Evolutionary conservation across 1,139 yeast genomes (phyloP).

Genomic region (Kodamaea sp.): DNA sequence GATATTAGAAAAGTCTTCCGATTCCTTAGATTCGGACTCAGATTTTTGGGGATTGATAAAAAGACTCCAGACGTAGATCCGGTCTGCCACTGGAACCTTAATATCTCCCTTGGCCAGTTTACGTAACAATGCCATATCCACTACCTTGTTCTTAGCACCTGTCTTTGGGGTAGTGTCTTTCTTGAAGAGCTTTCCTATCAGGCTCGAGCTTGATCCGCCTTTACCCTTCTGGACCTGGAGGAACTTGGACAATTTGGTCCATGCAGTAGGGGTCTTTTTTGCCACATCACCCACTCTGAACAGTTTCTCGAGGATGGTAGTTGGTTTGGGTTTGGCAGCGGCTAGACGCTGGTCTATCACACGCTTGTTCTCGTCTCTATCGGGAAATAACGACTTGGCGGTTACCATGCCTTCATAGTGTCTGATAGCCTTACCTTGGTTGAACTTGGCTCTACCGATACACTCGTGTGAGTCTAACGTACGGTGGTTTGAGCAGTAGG

Average conservation of each 20-base stretch:
- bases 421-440: slow-evolving; percentile 5
- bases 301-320: slow-evolving; percentile 25
- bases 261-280: slow-evolving; percentile 32
- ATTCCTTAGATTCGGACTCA: slow-evolving; percentile 22
- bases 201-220: background rate
- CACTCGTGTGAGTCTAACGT: slow-evolving; percentile 50
- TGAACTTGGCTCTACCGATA: slow-evolving; percentile 18
- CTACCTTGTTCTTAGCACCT: slow-evolving; percentile 14
- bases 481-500: slow-evolving; percentile 63
- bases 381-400: slow-evolving; percentile 56
- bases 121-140: slow-evolving; percentile 38
- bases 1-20: slow-evolving; percentile 24
- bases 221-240: slow-evolving; percentile 33
- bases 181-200: slow-evolving; percentile 17
- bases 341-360: slow-evolving; percentile 42
- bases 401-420: slow-evolving; percentile 21
- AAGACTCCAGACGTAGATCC: slow-evolving; percentile 63
- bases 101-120: slow-evolving; percentile 69
- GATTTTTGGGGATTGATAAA: slow-evolving; percentile 41
- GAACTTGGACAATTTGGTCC: slow-evolving; percentile 48
- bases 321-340: slow-evolving; percentile 25
- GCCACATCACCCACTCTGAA: slow-evolving; percentile 35
- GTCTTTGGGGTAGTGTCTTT: slow-evolving; percentile 3
- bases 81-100: slow-evolving; percentile 52
- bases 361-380: slow-evolving; percentile 42